Evolutionary conservation across 805 yeast species (phyloP).

Genomic region (Candida caryicola): DNA sequence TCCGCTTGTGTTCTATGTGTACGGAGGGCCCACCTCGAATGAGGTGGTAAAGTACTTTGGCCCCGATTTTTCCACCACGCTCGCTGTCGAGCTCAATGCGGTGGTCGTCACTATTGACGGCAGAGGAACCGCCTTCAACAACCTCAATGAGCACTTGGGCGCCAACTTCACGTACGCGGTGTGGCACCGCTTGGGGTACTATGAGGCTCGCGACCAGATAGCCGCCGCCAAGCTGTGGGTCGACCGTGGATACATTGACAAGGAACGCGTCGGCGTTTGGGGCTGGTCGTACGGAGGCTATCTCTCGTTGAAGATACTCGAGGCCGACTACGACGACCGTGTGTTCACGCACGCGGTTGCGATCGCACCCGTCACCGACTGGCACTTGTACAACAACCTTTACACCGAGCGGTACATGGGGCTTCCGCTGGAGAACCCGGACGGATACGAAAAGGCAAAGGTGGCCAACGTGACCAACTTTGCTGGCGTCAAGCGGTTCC

Average conservation of each 20-base stretch:
- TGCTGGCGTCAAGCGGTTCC: constrained; percentile 50
- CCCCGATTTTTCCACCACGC: constrained; percentile 66
- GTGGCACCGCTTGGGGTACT: constrained; percentile 75
- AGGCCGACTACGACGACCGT: constrained; percentile 54
- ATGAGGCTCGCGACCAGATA: constrained; percentile 85
- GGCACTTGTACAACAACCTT: constrained; percentile 72
- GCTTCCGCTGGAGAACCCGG: constrained; percentile 45
- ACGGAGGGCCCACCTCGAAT: constrained; percentile 96
- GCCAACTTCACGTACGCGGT: constrained; percentile 68
- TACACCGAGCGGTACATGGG: constrained; percentile 80
- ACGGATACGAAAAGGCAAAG: constrained; percentile 48
- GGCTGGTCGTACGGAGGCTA: constrained; percentile 92
- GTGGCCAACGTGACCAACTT: constrained; percentile 45
- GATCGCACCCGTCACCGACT: constrained; percentile 83
- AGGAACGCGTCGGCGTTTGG: constrained; percentile 64
- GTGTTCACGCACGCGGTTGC: constrained; percentile 74
- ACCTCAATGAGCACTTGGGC: constrained; percentile 46
- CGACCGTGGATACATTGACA: constrained; percentile 57
- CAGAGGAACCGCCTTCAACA: constrained; percentile 92
- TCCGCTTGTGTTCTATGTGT: constrained; percentile 85
- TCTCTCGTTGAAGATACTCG: constrained; percentile 69
- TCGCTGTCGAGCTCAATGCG: constrained; percentile 74
- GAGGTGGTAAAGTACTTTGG: constrained; percentile 62
- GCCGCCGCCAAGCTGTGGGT: constrained; percentile 77
- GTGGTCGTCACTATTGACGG: constrained; percentile 96